phyloP scores from a whole-genome alignment of 208 protist genomes.

The Lotmaria passim region DNA sequence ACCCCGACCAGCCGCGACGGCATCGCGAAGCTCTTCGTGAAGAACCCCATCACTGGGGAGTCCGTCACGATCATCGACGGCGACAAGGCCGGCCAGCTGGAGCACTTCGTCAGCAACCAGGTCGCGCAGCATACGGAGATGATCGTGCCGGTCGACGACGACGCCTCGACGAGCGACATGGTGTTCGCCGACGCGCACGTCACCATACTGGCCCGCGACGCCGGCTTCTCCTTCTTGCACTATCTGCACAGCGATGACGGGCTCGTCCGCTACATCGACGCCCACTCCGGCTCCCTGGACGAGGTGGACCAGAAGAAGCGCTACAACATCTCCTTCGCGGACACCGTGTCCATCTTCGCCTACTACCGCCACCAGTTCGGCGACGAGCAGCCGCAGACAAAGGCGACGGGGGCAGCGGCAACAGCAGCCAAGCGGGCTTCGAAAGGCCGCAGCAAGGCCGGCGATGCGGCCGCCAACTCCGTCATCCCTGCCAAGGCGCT shows the following conservation, averaged over 20 bases:
- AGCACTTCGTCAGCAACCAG: constrained; percentile 71
- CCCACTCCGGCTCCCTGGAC: constrained; percentile 47
- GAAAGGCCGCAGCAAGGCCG: constrained; percentile 5
- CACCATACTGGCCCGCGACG: constrained; percentile 86
- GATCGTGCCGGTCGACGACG: constrained; percentile 74
- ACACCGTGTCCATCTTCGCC: constrained; percentile 74
- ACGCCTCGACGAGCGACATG: constrained; percentile 38
- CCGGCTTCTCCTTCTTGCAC: constrained; percentile 73
- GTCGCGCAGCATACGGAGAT: constrained; percentile 80
- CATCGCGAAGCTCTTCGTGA: constrained; percentile 85
- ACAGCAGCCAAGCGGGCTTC: constrained; percentile 1
- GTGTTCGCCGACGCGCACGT: constrained; percentile 83
- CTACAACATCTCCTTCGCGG: constrained; percentile 83
- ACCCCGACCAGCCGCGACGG: constrained; percentile 39
- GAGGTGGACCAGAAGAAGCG: constrained; percentile 45
- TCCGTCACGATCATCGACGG: constrained; percentile 69
- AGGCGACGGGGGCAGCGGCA: constrained; percentile 15
- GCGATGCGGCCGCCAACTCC: not conserved
- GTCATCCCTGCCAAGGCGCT: constrained; percentile 78
- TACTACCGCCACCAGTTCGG: constrained; percentile 81
- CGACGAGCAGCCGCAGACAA: constrained; percentile 18
- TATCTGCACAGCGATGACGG: constrained; percentile 52
- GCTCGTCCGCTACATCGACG: constrained; percentile 58
- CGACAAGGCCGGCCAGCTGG: constrained; percentile 56
- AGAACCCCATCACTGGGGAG: constrained; percentile 88